These are phyloP conservation scores for Komagataella mondaviorum DNA, from an alignment of 805 yeast species.

Conservation along the genomic window DNA sequence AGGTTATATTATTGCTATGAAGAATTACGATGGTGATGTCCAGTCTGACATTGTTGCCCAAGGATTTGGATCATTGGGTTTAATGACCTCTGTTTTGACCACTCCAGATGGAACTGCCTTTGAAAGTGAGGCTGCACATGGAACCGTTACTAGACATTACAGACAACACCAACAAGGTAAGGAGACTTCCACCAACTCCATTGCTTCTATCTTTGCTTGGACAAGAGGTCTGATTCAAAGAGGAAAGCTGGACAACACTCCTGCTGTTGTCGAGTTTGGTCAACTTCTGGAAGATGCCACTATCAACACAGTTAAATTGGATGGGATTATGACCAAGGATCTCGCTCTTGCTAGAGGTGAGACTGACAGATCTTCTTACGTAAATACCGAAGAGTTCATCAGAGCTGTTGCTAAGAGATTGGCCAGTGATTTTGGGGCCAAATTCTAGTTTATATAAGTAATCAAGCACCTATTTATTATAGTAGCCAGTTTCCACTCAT, in stretches of 20 bases:
- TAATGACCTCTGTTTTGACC: slow-evolving; percentile 93
- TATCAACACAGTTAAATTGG: slow-evolving; percentile 70
- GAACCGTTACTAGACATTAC: slow-evolving; percentile 94
- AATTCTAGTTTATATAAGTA: neutral
- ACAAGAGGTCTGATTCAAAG: slow-evolving; percentile 87
- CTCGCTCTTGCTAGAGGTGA: slow-evolving; percentile 82
- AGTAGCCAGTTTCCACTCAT: neutral
- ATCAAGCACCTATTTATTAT: neutral
- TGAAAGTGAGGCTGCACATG: slow-evolving; percentile 98
- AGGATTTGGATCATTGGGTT: slow-evolving; percentile 93
- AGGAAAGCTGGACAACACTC: slow-evolving; percentile 79
- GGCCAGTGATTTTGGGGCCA: slow-evolving; percentile 6
- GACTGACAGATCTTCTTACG: slow-evolving; percentile 71
- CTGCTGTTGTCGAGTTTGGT: slow-evolving; percentile 75
- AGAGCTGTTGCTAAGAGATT: slow-evolving; percentile 68
- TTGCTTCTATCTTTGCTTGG: slow-evolving; percentile 97
- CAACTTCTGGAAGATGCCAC: slow-evolving; percentile 71
- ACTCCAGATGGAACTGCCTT: slow-evolving; percentile 96
- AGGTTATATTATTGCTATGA: slow-evolving; percentile 90
- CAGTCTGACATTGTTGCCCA: slow-evolving; percentile 96
- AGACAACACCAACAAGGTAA: slow-evolving; percentile 94
- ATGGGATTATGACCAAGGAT: slow-evolving; percentile 92
- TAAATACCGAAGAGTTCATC: slow-evolving; percentile 85
- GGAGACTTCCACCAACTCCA: slow-evolving; percentile 94
- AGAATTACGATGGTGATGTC: slow-evolving; percentile 97